A percentile compares a stretch with the other conserved stretches of the same genome.
phyloP scores from a whole-genome alignment of 108 stramenopile species.

The Cylindrotheca fusiformis region DNA sequence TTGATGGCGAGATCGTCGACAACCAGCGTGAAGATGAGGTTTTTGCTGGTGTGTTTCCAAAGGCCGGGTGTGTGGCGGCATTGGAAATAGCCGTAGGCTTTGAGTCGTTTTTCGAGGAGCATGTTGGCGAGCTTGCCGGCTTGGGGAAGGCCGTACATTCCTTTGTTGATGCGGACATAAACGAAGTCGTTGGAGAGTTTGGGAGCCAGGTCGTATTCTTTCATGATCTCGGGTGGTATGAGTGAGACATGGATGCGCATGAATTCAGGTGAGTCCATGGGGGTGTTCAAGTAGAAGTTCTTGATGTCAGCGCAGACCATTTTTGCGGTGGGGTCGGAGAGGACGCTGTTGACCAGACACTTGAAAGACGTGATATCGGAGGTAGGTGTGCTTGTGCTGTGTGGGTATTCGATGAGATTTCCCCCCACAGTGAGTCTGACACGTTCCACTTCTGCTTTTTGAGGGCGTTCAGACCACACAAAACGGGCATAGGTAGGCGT shows the following conservation, averaged over 20 bases:
- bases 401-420: slow-evolving; percentile 22
- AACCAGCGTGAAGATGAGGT: slow-evolving; percentile 39
- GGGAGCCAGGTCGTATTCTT: slow-evolving; percentile 28
- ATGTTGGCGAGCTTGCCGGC: slow-evolving; percentile 14
- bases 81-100: neutral
- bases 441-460: slow-evolving; percentile 7
- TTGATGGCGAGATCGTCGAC: slow-evolving; percentile 29
- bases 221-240: slow-evolving; percentile 41
- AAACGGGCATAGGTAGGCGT: slow-evolving; percentile 20
- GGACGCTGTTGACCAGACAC: slow-evolving; percentile 20
- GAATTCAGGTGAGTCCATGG: slow-evolving; percentile 8
- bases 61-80: neutral
- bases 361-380: slow-evolving; percentile 25
- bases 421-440: slow-evolving; percentile 30
- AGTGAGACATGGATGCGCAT: slow-evolving; percentile 19
- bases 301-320: slow-evolving; percentile 29
- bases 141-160: slow-evolving; percentile 55
- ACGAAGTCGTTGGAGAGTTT: slow-evolving; percentile 1
- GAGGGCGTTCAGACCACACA: slow-evolving; percentile 10
- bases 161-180: slow-evolving; percentile 4
- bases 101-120: neutral
- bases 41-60: slow-evolving; percentile 27
- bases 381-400: slow-evolving; percentile 24
- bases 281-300: slow-evolving; percentile 44
- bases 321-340: slow-evolving; percentile 21